Base-by-base conservation (phyloP, 2,329 filamentous ascomycete genomes). In the Lachnellula cervina region DNA sequence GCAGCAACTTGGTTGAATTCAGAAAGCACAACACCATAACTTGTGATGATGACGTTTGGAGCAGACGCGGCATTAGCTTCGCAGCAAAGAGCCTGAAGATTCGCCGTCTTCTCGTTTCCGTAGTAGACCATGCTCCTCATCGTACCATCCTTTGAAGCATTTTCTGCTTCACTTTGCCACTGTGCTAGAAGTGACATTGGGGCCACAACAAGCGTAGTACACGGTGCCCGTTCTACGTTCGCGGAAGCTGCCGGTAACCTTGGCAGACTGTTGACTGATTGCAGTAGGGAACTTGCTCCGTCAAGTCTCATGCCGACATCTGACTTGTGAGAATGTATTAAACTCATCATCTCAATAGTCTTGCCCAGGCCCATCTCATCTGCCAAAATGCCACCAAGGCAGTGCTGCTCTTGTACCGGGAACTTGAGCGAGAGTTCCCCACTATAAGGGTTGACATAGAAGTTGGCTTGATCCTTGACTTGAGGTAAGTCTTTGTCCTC, bases 351-450 rank as follows among this genome's bases (percentile, higher is more conserved):
- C 69, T 99, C 93, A 52, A 99, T 97, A 0, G 94, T 99, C 75
- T 99, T 99, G 35, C 94, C 94, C 2, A 99, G 77, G 47, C 94
- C 94, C 94, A 99, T 99, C 72, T 97, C 89, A 66, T 99, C 94
- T 8, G 94, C 94, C 43, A 99, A 76, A 55, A 99, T 89, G 5
- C 94, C 94, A 45, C 94, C 94, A 0, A 96, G 77, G 63, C 94
- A 99, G 69, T 95, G 90, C 68, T 97, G 94, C 66, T 97, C 90
- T 69, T 99, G 94, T 2, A 85, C 82, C 0, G 94, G 94, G 62
- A 99, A 99, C 5, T 96, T 85, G 0, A 97, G 76, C 2, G 91
- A 95, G 51, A 99, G 76, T 64, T 97, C 93, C 8, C 94, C 94
- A 6, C 92, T 97, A 70, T 99, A 99, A 0, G 93, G 93, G 65